Evolutionary conservation across 176 grass and related monocot genomes (phyloP).

Genomic region (Musa acuminata): DNA sequence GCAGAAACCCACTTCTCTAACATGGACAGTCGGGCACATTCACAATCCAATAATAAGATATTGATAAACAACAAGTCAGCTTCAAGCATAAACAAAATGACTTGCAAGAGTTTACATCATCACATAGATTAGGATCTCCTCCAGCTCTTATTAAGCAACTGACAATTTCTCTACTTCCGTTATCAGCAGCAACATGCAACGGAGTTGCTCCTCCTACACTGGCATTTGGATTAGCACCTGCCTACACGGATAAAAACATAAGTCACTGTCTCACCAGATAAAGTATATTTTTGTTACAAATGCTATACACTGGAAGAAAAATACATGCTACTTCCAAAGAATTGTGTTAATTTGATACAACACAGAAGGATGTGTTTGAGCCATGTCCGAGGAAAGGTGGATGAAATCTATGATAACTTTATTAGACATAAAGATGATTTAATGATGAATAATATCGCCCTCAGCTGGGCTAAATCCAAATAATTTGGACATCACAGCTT

Average conservation of each 20-base stretch:
- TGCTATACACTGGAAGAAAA: too few species aligned
- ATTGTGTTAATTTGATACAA: background rate
- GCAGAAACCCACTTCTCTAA: background rate
- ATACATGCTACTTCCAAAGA: too few species aligned
- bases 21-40: background rate
- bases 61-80: background rate
- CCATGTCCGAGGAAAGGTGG: background rate
- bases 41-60: background rate
- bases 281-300: background rate
- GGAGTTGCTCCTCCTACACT: conserved; percentile 79
- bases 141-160: conserved; percentile 71
- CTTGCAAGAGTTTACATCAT: conserved; percentile 50
- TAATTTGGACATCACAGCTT: too few species aligned
- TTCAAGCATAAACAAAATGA: conserved; percentile 8
- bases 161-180: conserved; percentile 55
- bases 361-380: background rate
- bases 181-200: conserved; percentile 80
- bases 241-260: conserved; percentile 29
- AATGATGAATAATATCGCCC: too few species aligned
- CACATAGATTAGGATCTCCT: conserved; percentile 58
- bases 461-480: too few species aligned
- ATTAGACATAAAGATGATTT: too few species aligned
- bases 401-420: too few species aligned
- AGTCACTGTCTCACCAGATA: background rate
- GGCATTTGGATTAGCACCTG: conserved; percentile 78